Evolutionary conservation across 1,284 basidiomycete genomes (phyloP).

Genomic region (Ustilago sp.): DNA sequence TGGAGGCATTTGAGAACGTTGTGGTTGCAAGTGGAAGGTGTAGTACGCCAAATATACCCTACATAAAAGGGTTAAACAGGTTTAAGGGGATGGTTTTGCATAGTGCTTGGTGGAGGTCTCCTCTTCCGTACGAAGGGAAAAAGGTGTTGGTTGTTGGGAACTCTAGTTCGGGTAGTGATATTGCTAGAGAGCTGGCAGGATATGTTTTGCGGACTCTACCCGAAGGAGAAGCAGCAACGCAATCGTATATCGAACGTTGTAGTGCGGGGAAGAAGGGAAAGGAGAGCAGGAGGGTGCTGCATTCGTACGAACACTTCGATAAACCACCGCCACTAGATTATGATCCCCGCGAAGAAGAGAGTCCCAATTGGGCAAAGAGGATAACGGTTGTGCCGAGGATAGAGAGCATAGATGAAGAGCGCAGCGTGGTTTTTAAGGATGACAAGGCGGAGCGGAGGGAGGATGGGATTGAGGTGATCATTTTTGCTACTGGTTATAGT

Average conservation of each 20-base stretch:
- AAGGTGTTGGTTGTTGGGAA: slow-evolving; percentile 73
- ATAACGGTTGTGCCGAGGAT: slow-evolving; percentile 61
- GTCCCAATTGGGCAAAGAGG: slow-evolving; percentile 58
- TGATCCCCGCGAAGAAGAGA: slow-evolving; percentile 51
- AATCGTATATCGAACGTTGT: slow-evolving; percentile 23
- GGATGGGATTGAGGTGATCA: slow-evolving; percentile 55
- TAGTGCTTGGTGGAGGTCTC: slow-evolving; percentile 71
- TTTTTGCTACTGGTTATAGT: slow-evolving; percentile 68
- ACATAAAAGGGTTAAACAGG: slow-evolving; percentile 69
- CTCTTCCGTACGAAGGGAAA: slow-evolving; percentile 62
- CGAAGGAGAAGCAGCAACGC: slow-evolving; percentile 24
- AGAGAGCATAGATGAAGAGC: slow-evolving; percentile 16
- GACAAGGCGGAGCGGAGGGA: background rate
- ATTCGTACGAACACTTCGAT: slow-evolving; percentile 52
- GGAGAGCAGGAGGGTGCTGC: slow-evolving; percentile 27
- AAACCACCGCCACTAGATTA: slow-evolving; percentile 63
- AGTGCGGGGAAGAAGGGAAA: background rate
- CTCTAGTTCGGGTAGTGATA: slow-evolving; percentile 73
- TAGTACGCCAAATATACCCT: slow-evolving; percentile 71
- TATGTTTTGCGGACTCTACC: slow-evolving; percentile 48
- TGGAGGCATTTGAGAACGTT: slow-evolving; percentile 50
- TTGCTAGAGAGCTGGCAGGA: slow-evolving; percentile 71
- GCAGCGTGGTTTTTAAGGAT: slow-evolving; percentile 34
- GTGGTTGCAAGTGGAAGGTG: slow-evolving; percentile 72
- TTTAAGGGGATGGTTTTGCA: slow-evolving; percentile 71